phyloP scores from a whole-genome alignment of 139 green algal genomes.

The Micractinium conductrix region DNA sequence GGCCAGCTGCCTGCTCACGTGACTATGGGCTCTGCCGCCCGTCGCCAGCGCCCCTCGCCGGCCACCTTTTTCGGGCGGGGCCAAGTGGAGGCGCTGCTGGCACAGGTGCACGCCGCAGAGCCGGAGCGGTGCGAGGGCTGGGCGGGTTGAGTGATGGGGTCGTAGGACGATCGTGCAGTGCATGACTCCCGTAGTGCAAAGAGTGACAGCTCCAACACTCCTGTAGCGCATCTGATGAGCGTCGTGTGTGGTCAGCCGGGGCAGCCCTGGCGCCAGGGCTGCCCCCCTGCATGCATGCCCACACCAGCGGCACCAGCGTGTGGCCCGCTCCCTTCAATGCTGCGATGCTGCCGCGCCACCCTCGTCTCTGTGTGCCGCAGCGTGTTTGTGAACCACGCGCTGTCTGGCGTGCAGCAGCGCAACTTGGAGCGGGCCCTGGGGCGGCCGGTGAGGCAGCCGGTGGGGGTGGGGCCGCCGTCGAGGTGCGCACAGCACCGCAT shows the following conservation, averaged over 20 bases:
- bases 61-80: slow-evolving; percentile 33
- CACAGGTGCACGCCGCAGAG: neutral
- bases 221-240: neutral
- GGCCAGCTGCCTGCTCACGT: neutral
- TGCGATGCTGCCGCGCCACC: too few species aligned
- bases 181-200: too few species aligned
- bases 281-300: too few species aligned
- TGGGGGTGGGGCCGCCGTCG: too few species aligned
- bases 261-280: too few species aligned
- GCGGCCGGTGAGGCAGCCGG: too few species aligned
- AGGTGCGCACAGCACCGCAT: too few species aligned
- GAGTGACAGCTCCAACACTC: neutral
- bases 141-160: too few species aligned
- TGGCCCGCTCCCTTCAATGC: too few species aligned
- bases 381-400: slow-evolving; percentile 65
- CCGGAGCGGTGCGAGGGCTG: neutral
- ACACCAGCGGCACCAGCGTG: neutral
- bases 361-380: slow-evolving; percentile 1
- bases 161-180: neutral
- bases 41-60: slow-evolving; percentile 1
- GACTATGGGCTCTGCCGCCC: neutral
- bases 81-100: neutral
- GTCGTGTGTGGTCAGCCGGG: neutral
- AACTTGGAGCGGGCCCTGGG: slow-evolving; percentile 62
- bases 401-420: slow-evolving; percentile 66